Evolutionary conservation across 2,329 filamentous ascomycete species (phyloP), one percentile per base, ranked within the genome.

Genomic region (Colletotrichum camelliae): DNA sequence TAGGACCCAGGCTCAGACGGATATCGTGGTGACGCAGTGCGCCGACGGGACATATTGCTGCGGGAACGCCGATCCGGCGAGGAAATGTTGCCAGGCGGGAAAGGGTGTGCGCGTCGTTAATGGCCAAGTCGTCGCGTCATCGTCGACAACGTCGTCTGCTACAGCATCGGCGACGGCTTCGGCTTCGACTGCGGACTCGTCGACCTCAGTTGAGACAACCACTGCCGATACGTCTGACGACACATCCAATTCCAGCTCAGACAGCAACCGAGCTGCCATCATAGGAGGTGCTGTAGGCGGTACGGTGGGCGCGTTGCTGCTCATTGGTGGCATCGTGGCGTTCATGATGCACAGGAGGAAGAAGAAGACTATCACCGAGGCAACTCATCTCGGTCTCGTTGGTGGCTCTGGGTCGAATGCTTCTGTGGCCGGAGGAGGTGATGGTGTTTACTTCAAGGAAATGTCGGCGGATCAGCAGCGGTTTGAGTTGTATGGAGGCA

Each of bases 41-140:
- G 21, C 65, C 8, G 48, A 67, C 48, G 65, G 65, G 21, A 57
- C 65, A 16, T 67, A 57, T 15, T 67, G 65, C 15, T 67, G 65
- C 31, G 65, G 65, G n/a, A 67, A 67, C 15, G 43, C 39, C 0
- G 43, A 55, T 7, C 48, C 48, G 43, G 65, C 65, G 9, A 52
- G 48, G 48, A 67, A 67, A 48, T 67, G 65, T 21, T 67, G 65
- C 48, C 29, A 67, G 24, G 7, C 48, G 8, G 65, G 65, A 1
- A 21, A 67, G 8, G 65, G 65, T 2, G 29, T 67, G 13, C 55
- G 24, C 13, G 18, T 67, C 2, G 65, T 67, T 2, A 57, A 67
- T 24, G 65, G 65, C 3, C 65, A 67, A n/a, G 65, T 67, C 1
- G 65, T 58, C 39, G 31, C 29, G n/a, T 57, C 65, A n/a, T 33